These are phyloP conservation scores for Sordariomycetes sp. DNA, from an alignment of 2,329 filamentous ascomycete species.

Conservation along the genomic window DNA sequence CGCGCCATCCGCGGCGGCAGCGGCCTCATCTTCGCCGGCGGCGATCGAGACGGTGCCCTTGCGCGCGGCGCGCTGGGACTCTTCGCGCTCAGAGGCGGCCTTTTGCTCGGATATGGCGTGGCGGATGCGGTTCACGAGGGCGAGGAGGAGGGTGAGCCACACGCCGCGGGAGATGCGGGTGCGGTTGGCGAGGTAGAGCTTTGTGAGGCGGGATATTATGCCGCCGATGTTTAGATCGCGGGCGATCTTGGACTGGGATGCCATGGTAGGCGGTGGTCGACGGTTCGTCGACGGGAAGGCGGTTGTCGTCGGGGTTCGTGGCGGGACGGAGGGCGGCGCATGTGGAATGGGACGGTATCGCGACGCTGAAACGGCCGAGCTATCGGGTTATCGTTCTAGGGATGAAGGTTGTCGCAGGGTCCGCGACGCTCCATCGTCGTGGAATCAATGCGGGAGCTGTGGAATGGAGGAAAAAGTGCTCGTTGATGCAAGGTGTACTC, in stretches of 20 bases:
- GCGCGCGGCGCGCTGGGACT: conserved; percentile 35
- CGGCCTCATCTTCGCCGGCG: conserved; percentile 10
- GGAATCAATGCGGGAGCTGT: neutral
- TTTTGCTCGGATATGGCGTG: conserved; percentile 91
- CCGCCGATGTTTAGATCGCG: conserved; percentile 50
- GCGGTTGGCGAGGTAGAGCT: conserved; percentile 66
- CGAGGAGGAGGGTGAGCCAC: conserved; percentile 69
- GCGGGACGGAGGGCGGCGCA: neutral
- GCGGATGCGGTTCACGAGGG: conserved; percentile 75
- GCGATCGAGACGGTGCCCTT: conserved; percentile 33
- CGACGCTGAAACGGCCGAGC: neutral
- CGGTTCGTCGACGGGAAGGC: conserved; percentile 1
- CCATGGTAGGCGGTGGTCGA: conserved; percentile 36
- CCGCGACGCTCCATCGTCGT: neutral
- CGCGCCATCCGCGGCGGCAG: conserved; percentile 13
- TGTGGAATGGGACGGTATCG: neutral
- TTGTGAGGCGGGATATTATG: conserved; percentile 52
- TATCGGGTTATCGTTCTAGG: neutral
- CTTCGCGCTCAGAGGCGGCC: conserved; percentile 59
- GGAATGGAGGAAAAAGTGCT: neutral
- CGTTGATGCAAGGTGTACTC: neutral
- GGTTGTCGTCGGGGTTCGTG: conserved; percentile 5
- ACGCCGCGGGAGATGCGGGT: conserved; percentile 71
- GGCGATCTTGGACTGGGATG: conserved; percentile 59
- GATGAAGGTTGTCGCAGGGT: neutral